Conservation (phyloP, 305 asterid genomes). For the Euphrasia arctica region DNA sequence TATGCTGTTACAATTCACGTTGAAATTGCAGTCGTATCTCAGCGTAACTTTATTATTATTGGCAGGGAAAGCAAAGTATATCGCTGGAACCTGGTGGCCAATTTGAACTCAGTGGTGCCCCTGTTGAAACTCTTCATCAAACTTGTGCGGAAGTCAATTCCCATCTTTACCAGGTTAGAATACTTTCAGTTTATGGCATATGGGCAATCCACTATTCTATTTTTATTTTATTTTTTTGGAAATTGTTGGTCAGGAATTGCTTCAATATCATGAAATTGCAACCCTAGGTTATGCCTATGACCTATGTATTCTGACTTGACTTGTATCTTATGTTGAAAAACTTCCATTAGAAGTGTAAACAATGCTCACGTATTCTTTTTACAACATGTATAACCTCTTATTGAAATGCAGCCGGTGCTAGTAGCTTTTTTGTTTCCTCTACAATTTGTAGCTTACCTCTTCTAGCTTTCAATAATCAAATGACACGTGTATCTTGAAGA, state of each 20-base stretch:
- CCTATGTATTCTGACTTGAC: conserved; percentile 4
- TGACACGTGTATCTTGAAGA: conserved; percentile 4
- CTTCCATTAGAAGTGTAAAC: conserved; percentile 15
- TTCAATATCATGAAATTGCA: background rate
- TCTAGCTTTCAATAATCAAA: conserved; percentile 11
- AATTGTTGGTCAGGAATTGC: background rate
- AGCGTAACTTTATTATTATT: conserved; percentile 16
- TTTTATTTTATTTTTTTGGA: background rate
- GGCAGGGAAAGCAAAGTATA: conserved; percentile 87
- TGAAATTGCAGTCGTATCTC: conserved; percentile 6
- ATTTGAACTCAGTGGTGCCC: conserved; percentile 98
- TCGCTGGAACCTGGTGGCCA: conserved; percentile 98
- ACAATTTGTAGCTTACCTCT: conserved; percentile 1
- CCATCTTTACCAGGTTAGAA: conserved; percentile 97
- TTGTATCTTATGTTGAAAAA: conserved; percentile 4
- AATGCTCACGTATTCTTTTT: conserved; percentile 1
- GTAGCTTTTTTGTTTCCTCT: conserved; percentile 11
- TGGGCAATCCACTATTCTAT: conserved; percentile 3
- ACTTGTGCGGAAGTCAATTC: conserved; percentile 99
- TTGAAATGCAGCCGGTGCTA: background rate
- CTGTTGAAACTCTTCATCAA: conserved; percentile 93
- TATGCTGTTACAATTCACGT: conserved; percentile 7
- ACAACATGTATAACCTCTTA: conserved; percentile 13
- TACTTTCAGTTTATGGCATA: conserved; percentile 9
- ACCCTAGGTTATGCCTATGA: background rate